Percentiles rank a stretch among this genome's conserved stretches.
Conservation (phyloP, 768 basidiomycete genomes). For the Kwoniella bestiolae region DNA sequence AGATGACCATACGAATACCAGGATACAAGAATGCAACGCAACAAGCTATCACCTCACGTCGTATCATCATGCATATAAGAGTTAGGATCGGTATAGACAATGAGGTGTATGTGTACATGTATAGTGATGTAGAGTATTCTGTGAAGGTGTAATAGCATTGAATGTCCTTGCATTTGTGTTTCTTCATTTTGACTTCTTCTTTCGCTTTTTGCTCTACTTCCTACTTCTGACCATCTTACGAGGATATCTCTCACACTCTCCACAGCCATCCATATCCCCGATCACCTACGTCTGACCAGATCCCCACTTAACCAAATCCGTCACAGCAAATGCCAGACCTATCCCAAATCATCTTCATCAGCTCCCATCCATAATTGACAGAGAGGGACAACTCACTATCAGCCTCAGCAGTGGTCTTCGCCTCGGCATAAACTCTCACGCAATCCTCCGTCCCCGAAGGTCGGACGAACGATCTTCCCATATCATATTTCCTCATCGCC, state of each 20-base stretch:
- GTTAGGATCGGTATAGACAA: slow-evolving; percentile 12
- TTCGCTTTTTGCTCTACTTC: not conserved
- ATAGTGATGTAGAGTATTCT: not conserved
- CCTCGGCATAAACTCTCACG: slow-evolving; percentile 96
- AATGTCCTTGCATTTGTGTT: not conserved
- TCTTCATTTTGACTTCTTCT: not conserved
- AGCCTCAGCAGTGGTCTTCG: slow-evolving; percentile 70
- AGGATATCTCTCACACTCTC: not conserved
- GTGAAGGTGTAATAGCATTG: too few species aligned
- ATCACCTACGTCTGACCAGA: slow-evolving; percentile 18
- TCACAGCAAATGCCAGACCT: slow-evolving; percentile 31
- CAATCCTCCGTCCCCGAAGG: slow-evolving; percentile 99
- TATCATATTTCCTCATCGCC: slow-evolving; percentile 73
- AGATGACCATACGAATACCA: too few species aligned
- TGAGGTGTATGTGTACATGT: slow-evolving; percentile 9
- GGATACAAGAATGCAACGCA: not conserved
- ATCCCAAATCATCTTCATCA: not conserved
- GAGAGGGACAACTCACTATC: slow-evolving; percentile 68
- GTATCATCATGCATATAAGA: slow-evolving; percentile 2
- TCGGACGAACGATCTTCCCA: slow-evolving; percentile 88
- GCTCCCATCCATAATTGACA: not conserved
- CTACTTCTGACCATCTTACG: too few species aligned
- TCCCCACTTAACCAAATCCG: slow-evolving; percentile 29
- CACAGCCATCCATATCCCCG: not conserved
- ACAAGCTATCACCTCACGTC: not conserved